Evolutionary conservation across 2,329 filamentous ascomycete genomes (phyloP), one percentile per base, ranked within the genome.

Genomic region (Botrytis squamosa): DNA sequence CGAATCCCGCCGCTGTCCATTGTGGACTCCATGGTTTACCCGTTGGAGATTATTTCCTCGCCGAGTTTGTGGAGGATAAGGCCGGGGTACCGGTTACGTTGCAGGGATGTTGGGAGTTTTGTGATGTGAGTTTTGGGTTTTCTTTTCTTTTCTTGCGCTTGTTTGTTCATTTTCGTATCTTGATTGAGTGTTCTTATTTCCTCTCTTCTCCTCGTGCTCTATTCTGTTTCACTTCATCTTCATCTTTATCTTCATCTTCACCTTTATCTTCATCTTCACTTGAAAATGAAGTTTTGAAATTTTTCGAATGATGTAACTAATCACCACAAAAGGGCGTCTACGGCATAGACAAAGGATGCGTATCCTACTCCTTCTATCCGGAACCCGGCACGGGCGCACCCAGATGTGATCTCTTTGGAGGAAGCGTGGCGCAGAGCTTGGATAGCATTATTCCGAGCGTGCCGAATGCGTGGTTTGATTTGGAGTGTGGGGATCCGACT

Each of bases 41-140:
- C 1, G 77, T 79, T 3, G 82, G 82, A 14, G 79, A 79, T 72
- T 84, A 80, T 74, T 83, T 84, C 74, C 75, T 85, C 3, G 83
- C 81, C 18, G 81, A 82, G 75, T 85, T 82, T 74, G 79, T 81
- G 63, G 72, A 84, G 76, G 80, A 85, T 73, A 78, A 75, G 10
- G 74, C 74, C 1, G 78, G 76, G 20, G 80, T 82, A 52, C 77
- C 79, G 1, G 81, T 85, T 38, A 83, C 82, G 3, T 78, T 84
- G 12, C 78, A 82, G 73, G 83, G 83, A 3, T 85, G 84, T 79
- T 85, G 81, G 77, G 80, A 84, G 74, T 83, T 84, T 78, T 85
- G 84, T 75, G 75, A 76, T 69, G 84, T 78, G 60, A 64, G 77
- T 71, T 73, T 64, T n/a, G 33, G 33, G 33, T 59, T 44, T 44